phyloP scores from a whole-genome alignment of 208 protist species.

The Wallacemonas sp. region DNA sequence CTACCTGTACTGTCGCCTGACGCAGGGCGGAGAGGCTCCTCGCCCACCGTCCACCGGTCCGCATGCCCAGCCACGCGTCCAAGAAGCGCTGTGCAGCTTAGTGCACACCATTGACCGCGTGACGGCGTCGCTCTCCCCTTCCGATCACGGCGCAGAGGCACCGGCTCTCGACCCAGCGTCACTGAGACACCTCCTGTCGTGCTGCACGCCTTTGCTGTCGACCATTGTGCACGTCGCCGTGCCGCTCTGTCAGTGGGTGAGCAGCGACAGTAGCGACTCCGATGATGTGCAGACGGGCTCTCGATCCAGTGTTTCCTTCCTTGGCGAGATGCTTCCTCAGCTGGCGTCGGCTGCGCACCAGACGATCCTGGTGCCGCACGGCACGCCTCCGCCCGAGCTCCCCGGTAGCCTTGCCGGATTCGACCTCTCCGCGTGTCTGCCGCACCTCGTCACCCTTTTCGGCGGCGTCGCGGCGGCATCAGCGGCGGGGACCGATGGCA shows the following conservation, averaged over 20 bases:
- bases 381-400: background rate
- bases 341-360: background rate
- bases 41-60: background rate
- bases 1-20: constrained; percentile 6
- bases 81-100: background rate
- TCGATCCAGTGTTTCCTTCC: too few species aligned
- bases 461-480: background rate
- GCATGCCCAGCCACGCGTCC: background rate
- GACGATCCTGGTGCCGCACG: background rate
- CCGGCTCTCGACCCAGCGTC: background rate
- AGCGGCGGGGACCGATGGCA: background rate
- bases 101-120: background rate
- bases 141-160: background rate
- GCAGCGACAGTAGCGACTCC: too few species aligned
- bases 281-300: too few species aligned
- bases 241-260: constrained; percentile 15
- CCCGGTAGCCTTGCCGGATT: constrained; percentile 2
- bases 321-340: background rate
- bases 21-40: background rate
- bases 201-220: background rate
- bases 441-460: background rate
- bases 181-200: background rate
- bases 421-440: background rate
- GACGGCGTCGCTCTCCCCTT: background rate
- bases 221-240: constrained; percentile 8